Percentiles rank a stretch among this genome's conserved stretches.
Conservation (phyloP, 805 yeast genomes). For the Wickerhamiella parazyma region DNA sequence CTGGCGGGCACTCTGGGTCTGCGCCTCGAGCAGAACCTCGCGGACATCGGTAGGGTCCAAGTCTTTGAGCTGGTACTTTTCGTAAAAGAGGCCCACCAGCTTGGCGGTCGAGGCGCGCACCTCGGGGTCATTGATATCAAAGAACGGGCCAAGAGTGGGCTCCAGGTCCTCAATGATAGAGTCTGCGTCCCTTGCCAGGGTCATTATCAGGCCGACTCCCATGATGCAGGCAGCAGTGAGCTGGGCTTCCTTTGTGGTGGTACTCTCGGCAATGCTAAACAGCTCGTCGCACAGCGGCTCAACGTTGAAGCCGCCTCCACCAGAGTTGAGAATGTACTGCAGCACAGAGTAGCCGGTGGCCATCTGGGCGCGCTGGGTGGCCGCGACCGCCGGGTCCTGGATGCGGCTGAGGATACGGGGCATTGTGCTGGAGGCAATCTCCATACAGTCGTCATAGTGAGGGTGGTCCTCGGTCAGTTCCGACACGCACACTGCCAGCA, state of each 20-base stretch:
- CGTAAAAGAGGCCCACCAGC: constrained; percentile 43
- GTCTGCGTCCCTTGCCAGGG: constrained; percentile 18
- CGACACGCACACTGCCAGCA: constrained; percentile 19
- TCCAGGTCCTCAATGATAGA: constrained; percentile 28
- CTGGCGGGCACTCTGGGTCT: constrained; percentile 41
- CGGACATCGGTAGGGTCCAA: constrained; percentile 29
- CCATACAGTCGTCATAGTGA: constrained; percentile 15
- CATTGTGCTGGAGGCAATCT: constrained; percentile 10
- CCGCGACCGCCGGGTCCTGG: constrained; percentile 9
- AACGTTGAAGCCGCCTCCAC: constrained; percentile 26
- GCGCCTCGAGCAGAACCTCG: constrained; percentile 28
- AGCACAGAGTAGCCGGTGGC: constrained; percentile 22
- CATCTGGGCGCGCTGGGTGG: constrained; percentile 16
- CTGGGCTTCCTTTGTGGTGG: constrained; percentile 14
- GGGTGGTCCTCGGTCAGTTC: constrained; percentile 19
- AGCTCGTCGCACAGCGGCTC: constrained; percentile 19
- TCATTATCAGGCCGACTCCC: constrained; percentile 23
- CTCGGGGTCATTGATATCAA: constrained; percentile 34
- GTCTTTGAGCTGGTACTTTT: constrained; percentile 33
- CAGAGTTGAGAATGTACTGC: constrained; percentile 22
- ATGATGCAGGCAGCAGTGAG: constrained; percentile 20
- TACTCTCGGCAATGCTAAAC: constrained; percentile 21
- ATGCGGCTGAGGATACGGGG: constrained; percentile 13
- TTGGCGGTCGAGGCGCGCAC: constrained; percentile 43
- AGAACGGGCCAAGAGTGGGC: constrained; percentile 30